Percentiles rank a stretch among this genome's conserved stretches.
Evolutionary conservation across 2,329 filamentous ascomycete species (phyloP).

Genomic region (Curvularia verruculosa): DNA sequence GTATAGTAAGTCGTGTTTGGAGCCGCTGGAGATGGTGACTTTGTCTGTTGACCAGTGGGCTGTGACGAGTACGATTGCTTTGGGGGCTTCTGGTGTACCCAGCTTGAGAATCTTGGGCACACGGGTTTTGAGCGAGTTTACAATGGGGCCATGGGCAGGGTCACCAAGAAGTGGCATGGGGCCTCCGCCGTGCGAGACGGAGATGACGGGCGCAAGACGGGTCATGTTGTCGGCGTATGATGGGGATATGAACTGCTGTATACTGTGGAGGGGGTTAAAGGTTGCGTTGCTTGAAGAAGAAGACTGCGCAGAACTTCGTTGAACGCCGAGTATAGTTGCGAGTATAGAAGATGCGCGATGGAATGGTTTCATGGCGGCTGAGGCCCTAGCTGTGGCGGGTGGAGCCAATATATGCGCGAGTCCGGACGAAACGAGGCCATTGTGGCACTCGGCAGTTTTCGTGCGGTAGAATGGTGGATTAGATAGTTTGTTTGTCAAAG

Average conservation of each 20-base stretch:
- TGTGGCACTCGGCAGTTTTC: slow-evolving; percentile 13
- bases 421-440: slow-evolving; percentile 3
- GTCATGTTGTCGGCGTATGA: slow-evolving; percentile 38
- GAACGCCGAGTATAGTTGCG: slow-evolving; percentile 15
- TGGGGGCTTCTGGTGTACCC: slow-evolving; percentile 56
- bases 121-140: slow-evolving; percentile 58
- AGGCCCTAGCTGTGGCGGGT: not conserved
- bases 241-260: slow-evolving; percentile 37
- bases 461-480: not conserved
- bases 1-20: slow-evolving; percentile 59
- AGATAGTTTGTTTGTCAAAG: not conserved
- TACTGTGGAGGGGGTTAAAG: slow-evolving; percentile 30
- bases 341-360: slow-evolving; percentile 19
- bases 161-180: slow-evolving; percentile 66
- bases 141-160: slow-evolving; percentile 58
- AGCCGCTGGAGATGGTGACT: slow-evolving; percentile 60
- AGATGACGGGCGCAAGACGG: slow-evolving; percentile 48
- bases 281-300: slow-evolving; percentile 24
- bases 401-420: slow-evolving; percentile 8
- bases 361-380: slow-evolving; percentile 25
- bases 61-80: slow-evolving; percentile 63
- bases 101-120: slow-evolving; percentile 64
- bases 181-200: slow-evolving; percentile 53
- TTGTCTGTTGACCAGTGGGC: slow-evolving; percentile 62
- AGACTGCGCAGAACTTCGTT: slow-evolving; percentile 16